Conservation (phyloP, 2,329 filamentous ascomycete genomes). For the Neurospora sp. region DNA sequence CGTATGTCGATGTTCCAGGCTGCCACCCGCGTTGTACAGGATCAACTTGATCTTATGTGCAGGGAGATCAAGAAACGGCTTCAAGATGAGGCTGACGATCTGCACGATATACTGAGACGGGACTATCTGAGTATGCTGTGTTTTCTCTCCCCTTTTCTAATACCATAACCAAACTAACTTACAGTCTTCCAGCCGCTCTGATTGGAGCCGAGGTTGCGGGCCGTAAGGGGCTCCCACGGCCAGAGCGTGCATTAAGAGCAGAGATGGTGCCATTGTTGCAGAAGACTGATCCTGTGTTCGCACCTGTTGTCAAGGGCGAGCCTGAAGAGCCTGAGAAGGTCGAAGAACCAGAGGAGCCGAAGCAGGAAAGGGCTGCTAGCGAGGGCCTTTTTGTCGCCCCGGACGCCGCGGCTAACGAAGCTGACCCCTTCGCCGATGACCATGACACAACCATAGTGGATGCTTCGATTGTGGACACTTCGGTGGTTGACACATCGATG, state of each 20-base stretch:
- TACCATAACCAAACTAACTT: too few relatives aligned
- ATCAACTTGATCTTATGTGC: slow-evolving; percentile 12
- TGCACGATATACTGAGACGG: slow-evolving; percentile 3
- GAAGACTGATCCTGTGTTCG: slow-evolving; percentile 6
- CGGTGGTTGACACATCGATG: background rate
- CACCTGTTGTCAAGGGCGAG: background rate
- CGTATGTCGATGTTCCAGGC: slow-evolving; percentile 14
- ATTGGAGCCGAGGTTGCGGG: slow-evolving; percentile 4
- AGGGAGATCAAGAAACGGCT: slow-evolving; percentile 1
- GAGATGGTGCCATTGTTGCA: slow-evolving; percentile 11
- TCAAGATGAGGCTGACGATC: slow-evolving; percentile 3
- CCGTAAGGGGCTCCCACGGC: slow-evolving; percentile 3
- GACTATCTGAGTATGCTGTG: slow-evolving; percentile 8
- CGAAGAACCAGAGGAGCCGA: background rate
- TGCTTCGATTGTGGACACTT: background rate
- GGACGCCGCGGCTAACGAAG: background rate
- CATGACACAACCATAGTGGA: background rate
- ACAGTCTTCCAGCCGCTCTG: slow-evolving; percentile 1
- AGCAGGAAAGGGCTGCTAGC: background rate
- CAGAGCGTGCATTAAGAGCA: slow-evolving; percentile 11
- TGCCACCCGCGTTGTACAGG: slow-evolving; percentile 13
- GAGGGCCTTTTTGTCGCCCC: background rate
- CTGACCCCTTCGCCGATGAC: background rate
- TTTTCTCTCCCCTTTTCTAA: too few relatives aligned
- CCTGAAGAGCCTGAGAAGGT: background rate